Conservation (phyloP, 257 asterid genomes). For the Hygrophila difformis region DNA sequence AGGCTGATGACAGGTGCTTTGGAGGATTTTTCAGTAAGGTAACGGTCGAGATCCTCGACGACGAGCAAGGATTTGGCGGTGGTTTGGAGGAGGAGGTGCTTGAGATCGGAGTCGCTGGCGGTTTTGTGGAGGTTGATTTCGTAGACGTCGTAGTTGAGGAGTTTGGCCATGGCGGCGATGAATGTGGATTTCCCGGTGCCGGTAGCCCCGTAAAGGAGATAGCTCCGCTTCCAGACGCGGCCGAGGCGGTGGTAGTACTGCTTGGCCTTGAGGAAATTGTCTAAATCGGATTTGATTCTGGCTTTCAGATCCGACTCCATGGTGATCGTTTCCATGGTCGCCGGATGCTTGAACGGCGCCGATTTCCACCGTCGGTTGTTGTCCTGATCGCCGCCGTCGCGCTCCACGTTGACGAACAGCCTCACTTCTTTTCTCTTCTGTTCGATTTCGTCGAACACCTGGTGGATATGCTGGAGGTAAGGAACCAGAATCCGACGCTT, state of each 20-base stretch:
- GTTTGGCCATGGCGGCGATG: slow-evolving; percentile 68
- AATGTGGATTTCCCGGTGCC: slow-evolving; percentile 91
- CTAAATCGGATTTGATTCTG: slow-evolving; percentile 67
- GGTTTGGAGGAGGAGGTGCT: slow-evolving; percentile 59
- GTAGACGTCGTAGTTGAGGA: slow-evolving; percentile 61
- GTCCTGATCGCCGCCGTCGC: neutral
- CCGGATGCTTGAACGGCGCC: slow-evolving; percentile 68
- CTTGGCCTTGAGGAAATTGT: slow-evolving; percentile 54
- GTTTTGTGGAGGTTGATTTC: slow-evolving; percentile 60
- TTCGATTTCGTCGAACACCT: slow-evolving; percentile 63
- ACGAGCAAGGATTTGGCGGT: slow-evolving; percentile 58
- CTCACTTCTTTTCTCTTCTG: slow-evolving; percentile 58
- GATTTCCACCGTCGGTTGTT: slow-evolving; percentile 62
- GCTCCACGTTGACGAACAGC: slow-evolving; percentile 48
- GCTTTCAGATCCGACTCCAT: slow-evolving; percentile 85
- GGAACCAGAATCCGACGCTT: slow-evolving; percentile 63
- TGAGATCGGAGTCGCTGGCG: slow-evolving; percentile 64
- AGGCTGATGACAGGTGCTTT: slow-evolving; percentile 43
- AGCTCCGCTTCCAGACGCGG: slow-evolving; percentile 90
- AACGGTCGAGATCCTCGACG: slow-evolving; percentile 80
- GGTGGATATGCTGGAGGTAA: slow-evolving; percentile 61
- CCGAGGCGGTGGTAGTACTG: slow-evolving; percentile 81
- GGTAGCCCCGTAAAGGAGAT: slow-evolving; percentile 62
- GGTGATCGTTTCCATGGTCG: slow-evolving; percentile 71
- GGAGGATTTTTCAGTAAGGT: slow-evolving; percentile 38